Conservation (phyloP, 345 rosid genomes). For the Sonneratia caseolaris region DNA sequence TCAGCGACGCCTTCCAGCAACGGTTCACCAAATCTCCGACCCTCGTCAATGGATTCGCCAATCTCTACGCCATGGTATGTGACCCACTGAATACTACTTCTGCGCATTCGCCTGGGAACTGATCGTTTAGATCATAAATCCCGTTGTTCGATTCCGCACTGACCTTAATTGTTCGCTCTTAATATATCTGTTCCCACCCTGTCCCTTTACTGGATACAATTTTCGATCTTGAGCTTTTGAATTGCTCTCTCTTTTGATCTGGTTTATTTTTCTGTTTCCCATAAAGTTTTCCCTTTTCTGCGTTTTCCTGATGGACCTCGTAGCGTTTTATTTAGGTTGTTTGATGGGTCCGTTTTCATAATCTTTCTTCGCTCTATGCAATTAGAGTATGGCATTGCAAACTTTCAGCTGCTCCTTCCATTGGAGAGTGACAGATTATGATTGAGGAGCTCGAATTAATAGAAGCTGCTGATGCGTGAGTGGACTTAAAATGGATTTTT, state of each 20-base stretch:
- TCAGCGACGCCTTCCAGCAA: constrained; percentile 98
- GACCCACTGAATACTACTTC: not conserved
- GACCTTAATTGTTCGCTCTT: not conserved
- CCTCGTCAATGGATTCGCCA: constrained; percentile 81
- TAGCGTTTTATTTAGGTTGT: not conserved
- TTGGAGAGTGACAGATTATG: not conserved
- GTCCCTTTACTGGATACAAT: not conserved
- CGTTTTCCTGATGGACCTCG: not conserved
- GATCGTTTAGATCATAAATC: no score
- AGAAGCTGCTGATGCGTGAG: no score
- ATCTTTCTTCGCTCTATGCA: not conserved
- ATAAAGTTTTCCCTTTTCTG: not conserved
- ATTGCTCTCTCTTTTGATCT: no score
- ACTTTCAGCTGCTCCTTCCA: not conserved
- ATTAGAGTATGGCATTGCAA: not conserved
- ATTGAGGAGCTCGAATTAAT: not conserved
- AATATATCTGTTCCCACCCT: not conserved
- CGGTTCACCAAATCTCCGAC: constrained; percentile 86
- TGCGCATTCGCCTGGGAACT: no score
- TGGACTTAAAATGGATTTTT: not conserved
- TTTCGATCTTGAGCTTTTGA: not conserved
- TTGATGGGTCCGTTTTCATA: not conserved
- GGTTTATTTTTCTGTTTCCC: not conserved
- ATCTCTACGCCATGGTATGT: constrained; percentile 89
- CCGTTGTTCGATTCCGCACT: not conserved